Evolutionary conservation across 805 yeast species (phyloP).

Genomic region (Monosporozyma siamensis): DNA sequence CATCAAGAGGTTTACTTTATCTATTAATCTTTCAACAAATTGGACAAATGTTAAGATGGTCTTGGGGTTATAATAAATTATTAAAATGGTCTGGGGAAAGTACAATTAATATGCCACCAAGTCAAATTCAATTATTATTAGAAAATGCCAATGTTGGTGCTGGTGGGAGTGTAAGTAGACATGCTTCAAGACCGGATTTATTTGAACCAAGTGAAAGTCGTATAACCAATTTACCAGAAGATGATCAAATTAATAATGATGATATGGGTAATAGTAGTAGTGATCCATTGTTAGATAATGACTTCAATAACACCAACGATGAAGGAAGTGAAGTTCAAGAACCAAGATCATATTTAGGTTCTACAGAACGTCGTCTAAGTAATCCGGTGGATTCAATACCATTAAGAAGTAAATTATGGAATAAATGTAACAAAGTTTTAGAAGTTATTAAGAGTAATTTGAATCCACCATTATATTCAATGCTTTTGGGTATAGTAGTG

Average conservation of each 20-base stretch:
- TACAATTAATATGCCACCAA: constrained; percentile 25
- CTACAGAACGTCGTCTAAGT: background rate
- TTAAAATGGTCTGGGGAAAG: constrained; percentile 39
- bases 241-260: background rate
- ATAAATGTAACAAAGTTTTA: constrained; percentile 7
- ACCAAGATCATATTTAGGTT: background rate
- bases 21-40: constrained; percentile 70
- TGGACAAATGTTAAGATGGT: constrained; percentile 77
- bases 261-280: too few relatives aligned
- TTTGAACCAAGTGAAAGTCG: background rate
- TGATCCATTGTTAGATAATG: background rate
- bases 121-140: constrained; percentile 15
- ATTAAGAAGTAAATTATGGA: constrained; percentile 8
- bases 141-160: constrained; percentile 8
- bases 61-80: constrained; percentile 75
- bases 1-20: constrained; percentile 69
- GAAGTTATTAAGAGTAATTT: constrained; percentile 36
- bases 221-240: background rate
- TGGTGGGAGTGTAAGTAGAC: background rate
- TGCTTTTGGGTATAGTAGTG: constrained; percentile 57
- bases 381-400: background rate
- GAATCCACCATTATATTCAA: constrained; percentile 81
- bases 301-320: background rate
- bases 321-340: background rate
- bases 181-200: background rate